Conservation (phyloP, 1,139 yeast species). For the Arxiozyma bovina region DNA sequence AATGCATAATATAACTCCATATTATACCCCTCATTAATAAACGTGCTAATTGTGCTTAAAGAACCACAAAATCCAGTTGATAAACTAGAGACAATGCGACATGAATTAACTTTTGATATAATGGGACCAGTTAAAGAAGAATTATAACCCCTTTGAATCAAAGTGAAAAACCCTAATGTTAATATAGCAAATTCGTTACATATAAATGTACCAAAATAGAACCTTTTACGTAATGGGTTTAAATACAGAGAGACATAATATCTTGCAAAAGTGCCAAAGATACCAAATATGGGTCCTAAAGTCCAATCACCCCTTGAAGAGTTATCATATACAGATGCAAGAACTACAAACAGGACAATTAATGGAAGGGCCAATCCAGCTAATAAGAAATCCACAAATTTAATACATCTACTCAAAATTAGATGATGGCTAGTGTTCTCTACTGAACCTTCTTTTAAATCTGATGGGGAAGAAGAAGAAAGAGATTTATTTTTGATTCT, state of each 20-base stretch:
- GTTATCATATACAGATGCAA: slow-evolving; percentile 23
- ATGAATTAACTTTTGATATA: slow-evolving; percentile 33
- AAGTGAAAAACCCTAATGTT: slow-evolving; percentile 45
- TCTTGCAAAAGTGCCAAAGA: slow-evolving; percentile 36
- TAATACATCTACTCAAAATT: slow-evolving; percentile 7
- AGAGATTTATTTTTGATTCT: neutral
- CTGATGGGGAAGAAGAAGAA: neutral
- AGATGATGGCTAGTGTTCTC: neutral
- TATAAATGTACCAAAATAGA: slow-evolving; percentile 67
- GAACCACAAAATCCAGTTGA: slow-evolving; percentile 71
- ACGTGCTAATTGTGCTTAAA: slow-evolving; percentile 69
- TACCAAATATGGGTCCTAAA: slow-evolving; percentile 25
- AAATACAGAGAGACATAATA: slow-evolving; percentile 44
- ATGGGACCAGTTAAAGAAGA: slow-evolving; percentile 22
- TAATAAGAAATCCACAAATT: slow-evolving; percentile 6
- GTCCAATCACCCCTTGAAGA: slow-evolving; percentile 27
- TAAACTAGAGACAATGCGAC: slow-evolving; percentile 51
- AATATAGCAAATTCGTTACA: slow-evolving; percentile 57
- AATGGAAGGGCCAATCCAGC: slow-evolving; percentile 21
- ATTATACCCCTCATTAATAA: slow-evolving; percentile 53
- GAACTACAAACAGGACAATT: slow-evolving; percentile 19
- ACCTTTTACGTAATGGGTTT: slow-evolving; percentile 36
- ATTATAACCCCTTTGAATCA: slow-evolving; percentile 42
- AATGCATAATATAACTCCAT: slow-evolving; percentile 14
- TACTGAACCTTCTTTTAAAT: neutral